Evolutionary conservation across 768 basidiomycete genomes (phyloP), one percentile per base, ranked within the genome.

Genomic region (Udeniomyces megalosporus): DNA sequence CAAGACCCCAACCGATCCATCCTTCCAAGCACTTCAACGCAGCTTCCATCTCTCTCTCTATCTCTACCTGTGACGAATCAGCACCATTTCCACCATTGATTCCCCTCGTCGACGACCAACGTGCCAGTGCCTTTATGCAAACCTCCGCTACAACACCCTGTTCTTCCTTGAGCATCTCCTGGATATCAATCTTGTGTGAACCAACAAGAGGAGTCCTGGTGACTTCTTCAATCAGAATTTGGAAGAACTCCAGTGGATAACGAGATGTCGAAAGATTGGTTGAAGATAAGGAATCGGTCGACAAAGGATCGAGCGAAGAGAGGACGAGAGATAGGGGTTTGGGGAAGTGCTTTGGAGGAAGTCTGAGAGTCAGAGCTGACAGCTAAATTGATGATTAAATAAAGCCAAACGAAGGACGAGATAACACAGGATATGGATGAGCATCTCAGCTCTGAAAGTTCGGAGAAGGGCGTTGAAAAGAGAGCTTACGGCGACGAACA

Each of bases 11-110:
- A 2, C 78, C 74, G 68, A 92, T 80, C 91, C 90, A 96, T 2
- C 85, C 82, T 70, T 87, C 82, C 2, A 92, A 75, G 70, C 88
- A 90, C 64, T 80, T 82, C 58, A 91, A 77, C 0, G 87, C 86
- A 0, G 86, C 81, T 20, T 79, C 78, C 0, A 85, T 76, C 65
- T 90, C 81, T 70, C 58, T 35, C 61, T 66, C 26, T 68, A n/a
- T n/a, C n/a, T n/a, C n/a, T n/a, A n/a, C n/a, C n/a, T n/a, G n/a
- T n/a, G n/a, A n/a, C n/a, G n/a, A n/a, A n/a, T n/a, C n/a, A n/a
- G 66, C 15, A 63, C 14, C 42, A 67, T 58, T 73, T 62, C 42
- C 71, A 44, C 65, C 71, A n/a, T n/a, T 22, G 74, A 76, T 35
- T 70, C 76, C 2, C 73, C 58, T 4, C 45, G 28, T n/a, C n/a